A percentile compares a stretch with the other conserved stretches of the same genome.
phyloP scores from a whole-genome alignment of 179 eudicot genomes.

The Silene noctiflora region DNA sequence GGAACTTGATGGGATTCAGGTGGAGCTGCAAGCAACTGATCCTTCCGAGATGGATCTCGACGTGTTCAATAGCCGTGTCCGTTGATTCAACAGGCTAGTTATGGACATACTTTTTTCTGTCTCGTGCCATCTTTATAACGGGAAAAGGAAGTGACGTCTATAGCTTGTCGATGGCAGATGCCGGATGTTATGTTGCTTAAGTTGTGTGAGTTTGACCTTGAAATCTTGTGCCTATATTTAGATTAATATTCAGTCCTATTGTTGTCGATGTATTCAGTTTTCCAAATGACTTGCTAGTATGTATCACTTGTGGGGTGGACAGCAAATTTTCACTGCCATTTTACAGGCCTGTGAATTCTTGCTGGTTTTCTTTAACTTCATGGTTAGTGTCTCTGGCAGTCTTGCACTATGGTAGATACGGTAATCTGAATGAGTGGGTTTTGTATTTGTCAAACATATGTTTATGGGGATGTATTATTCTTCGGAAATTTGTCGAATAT shows the following conservation, averaged over 20 bases:
- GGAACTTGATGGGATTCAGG: conserved; percentile 74
- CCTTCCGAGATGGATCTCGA: conserved; percentile 68
- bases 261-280: conserved; percentile 17
- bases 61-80: conserved; percentile 50
- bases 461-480: too few species aligned
- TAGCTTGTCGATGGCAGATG: conserved; percentile 29
- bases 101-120: conserved; percentile 13
- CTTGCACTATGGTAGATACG: too few species aligned
- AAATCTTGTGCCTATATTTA: conserved; percentile 19
- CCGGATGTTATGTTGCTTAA: conserved; percentile 17
- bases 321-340: too few species aligned
- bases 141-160: conserved; percentile 26
- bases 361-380: too few species aligned
- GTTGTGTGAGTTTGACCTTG: conserved; percentile 28
- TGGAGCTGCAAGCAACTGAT: conserved; percentile 74
- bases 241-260: conserved; percentile 9
- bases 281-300: not conserved
- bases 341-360: too few species aligned
- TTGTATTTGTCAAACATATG: too few species aligned
- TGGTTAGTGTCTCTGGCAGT: too few species aligned
- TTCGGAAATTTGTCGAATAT: too few species aligned
- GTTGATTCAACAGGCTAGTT: conserved; percentile 25
- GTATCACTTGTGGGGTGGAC: not conserved
- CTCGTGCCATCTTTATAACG: conserved; percentile 15
- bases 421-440: too few species aligned